Conservation (phyloP, 176 grass and related monocot genomes). For the Musa schizocarpa region DNA sequence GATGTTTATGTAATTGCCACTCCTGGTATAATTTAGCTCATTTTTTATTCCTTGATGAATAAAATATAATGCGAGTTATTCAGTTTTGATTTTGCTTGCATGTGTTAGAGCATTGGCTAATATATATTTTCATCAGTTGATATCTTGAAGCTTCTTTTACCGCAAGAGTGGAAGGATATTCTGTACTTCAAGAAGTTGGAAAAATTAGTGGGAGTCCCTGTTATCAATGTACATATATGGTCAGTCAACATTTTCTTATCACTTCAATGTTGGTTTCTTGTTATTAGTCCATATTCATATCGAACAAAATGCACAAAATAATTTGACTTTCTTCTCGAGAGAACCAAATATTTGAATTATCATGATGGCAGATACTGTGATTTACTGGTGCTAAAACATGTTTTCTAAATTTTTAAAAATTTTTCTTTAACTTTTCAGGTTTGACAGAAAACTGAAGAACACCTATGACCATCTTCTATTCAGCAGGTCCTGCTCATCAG, state of each 20-base stretch:
- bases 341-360: not conserved
- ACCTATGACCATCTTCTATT: conserved; percentile 93
- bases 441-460: conserved; percentile 95
- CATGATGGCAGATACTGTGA: not conserved
- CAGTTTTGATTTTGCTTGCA: not conserved
- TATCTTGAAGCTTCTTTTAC: conserved; percentile 94
- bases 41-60: conserved; percentile 4
- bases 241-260: conserved; percentile 33
- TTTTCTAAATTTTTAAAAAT: not conserved
- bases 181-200: conserved; percentile 84
- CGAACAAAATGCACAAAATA: not conserved
- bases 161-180: conserved; percentile 91
- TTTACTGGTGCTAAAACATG: not conserved
- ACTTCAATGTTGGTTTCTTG: not conserved
- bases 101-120: conserved; percentile 23
- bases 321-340: no score
- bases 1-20: conserved; percentile 90
- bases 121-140: conserved; percentile 58
- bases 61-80: not conserved
- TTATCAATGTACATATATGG: conserved; percentile 99
- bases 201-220: conserved; percentile 93
- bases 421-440: conserved; percentile 37
- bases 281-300: not conserved
- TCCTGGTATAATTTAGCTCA: conserved; percentile 44
- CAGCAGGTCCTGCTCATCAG: conserved; percentile 48